Base-by-base conservation (phyloP, 140 eudicot species). In the Flaveria floridana region DNA sequence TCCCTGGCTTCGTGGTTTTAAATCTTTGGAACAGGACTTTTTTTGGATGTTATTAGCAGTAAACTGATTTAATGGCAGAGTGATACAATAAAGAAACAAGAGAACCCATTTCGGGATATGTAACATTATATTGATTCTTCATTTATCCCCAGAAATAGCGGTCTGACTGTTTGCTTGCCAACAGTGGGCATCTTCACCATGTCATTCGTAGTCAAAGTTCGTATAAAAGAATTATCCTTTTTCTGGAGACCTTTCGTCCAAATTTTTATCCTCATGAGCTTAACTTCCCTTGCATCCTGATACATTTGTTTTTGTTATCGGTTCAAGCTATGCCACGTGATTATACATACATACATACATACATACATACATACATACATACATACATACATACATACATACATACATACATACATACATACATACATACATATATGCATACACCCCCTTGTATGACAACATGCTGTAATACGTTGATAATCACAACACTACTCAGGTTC, bases 81-180 rank as follows among this genome's bases (percentile, higher is more conserved):
- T 46, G 59, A 63, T 51, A 64, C n/a, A 68, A 26, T 58, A 68
- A 61, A 6, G 28, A 72, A 72, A 64, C 65, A 55, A 7, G 46
- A 71, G 64, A 51, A 20, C 57, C 46, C 72, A 21, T 78, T 71
- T 78, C 64, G 73, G 72, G 77, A 23, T 78, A 42, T 78, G 51
- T 64, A 52, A 21, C 61, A 78, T 72, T 78, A 69, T 58, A 34
- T n/a, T 21, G 7, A 7, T 71, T 78, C 58, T 20, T 41, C 56
- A 47, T 34, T 47, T 51, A 20, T 71, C 19, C 34, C 0, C 20
- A 16, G 25, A 25, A 11, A 19, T 72, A 4, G 53, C 12, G 30
- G 41, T 37, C 12, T 7, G 26, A 13, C 8, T 48, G 3, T 7
- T 41, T 23, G 18, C 30, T 39, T 18, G 18, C 53, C 4, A 3